Conservation (phyloP, 768 basidiomycete genomes). For the Phlegmacium glaucopus region DNA sequence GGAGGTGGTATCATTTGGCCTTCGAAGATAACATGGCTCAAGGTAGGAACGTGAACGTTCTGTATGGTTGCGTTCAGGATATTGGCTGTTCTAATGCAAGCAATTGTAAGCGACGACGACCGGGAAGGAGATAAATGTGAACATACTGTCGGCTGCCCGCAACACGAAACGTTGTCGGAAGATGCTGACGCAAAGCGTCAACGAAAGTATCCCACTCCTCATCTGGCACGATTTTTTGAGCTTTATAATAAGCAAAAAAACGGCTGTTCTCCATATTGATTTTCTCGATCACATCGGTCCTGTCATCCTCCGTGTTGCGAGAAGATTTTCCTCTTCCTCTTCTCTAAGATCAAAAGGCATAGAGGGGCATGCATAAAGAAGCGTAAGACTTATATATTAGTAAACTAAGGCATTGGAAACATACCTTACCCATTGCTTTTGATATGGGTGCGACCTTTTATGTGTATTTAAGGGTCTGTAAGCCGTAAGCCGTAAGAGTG, state of each 20-base stretch:
- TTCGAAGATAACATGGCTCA: slow-evolving; percentile 74
- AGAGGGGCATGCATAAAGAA: too few species aligned
- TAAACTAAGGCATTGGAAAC: not conserved
- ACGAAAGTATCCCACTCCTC: slow-evolving; percentile 81
- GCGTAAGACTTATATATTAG: too few species aligned
- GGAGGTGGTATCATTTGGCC: slow-evolving; percentile 76
- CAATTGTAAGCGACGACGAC: slow-evolving; percentile 4
- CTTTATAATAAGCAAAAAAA: slow-evolving; percentile 65
- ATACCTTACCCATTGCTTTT: not conserved
- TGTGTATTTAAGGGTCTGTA: too few species aligned
- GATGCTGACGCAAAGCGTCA: slow-evolving; percentile 56
- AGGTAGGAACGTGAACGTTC: slow-evolving; percentile 70
- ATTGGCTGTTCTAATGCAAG: slow-evolving; percentile 49
- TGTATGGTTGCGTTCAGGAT: slow-evolving; percentile 79
- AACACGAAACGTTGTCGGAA: slow-evolving; percentile 94
- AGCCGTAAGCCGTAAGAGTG: too few species aligned
- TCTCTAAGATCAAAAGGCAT: not conserved
- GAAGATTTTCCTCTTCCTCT: slow-evolving; percentile 4
- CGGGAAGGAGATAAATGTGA: not conserved
- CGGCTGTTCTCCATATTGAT: slow-evolving; percentile 69
- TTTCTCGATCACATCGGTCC: slow-evolving; percentile 54
- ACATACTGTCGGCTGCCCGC: slow-evolving; percentile 82
- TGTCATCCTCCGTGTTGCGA: slow-evolving; percentile 19
- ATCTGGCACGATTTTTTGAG: slow-evolving; percentile 71
- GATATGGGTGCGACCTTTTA: too few species aligned